Evolutionary conservation across 305 asterid species (phyloP).

Genomic region (Fraxinus sp.): DNA sequence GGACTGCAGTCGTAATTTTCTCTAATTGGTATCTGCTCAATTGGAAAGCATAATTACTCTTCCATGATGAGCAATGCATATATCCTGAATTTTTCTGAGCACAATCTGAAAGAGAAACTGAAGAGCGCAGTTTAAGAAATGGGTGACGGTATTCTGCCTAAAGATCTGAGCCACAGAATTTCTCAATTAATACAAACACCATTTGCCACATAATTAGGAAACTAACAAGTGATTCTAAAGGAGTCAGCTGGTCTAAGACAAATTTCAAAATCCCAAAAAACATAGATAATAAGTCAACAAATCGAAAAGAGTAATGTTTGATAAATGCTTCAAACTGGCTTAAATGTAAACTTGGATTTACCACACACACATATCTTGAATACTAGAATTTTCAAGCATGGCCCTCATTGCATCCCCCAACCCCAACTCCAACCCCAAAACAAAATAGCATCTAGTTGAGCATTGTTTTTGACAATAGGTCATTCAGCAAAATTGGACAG

Average conservation of each 20-base stretch:
- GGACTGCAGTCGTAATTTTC: neutral
- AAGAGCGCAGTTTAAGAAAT: neutral
- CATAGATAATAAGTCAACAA: slow-evolving; percentile 14
- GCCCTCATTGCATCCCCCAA: neutral
- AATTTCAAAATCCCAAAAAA: slow-evolving; percentile 12
- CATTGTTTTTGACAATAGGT: slow-evolving; percentile 2
- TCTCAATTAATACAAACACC: neutral
- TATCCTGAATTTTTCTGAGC: slow-evolving; percentile 11
- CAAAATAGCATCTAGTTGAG: neutral
- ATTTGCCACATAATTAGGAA: slow-evolving; percentile 15
- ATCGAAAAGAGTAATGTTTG: neutral
- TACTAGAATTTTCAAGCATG: neutral
- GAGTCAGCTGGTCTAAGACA: slow-evolving; percentile 8
- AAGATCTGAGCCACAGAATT: neutral
- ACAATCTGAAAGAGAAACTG: slow-evolving; percentile 1
- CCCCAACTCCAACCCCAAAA: neutral
- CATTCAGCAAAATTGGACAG: neutral
- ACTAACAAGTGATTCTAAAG: neutral
- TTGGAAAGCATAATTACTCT: slow-evolving; percentile 21
- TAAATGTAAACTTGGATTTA: slow-evolving; percentile 13
- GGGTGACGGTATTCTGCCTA: neutral
- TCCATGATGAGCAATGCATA: slow-evolving; percentile 13
- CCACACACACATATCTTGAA: neutral
- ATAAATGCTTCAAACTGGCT: slow-evolving; percentile 14
- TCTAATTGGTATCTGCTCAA: neutral